Evolutionary conservation across 805 yeast species (phyloP).

Genomic region (Pichia sporocuriosa): DNA sequence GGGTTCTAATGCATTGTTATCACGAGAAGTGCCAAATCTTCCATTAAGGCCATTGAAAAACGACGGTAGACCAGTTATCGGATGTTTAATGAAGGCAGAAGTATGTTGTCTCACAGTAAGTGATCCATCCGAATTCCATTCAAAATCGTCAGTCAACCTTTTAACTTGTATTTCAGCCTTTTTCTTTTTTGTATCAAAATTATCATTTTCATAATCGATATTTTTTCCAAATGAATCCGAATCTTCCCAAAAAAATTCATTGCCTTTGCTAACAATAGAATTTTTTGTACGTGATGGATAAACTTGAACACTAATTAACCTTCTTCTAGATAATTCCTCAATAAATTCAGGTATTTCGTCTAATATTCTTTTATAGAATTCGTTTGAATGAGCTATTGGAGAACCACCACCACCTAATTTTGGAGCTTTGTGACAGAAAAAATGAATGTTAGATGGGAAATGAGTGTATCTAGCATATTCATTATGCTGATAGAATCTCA

Average conservation of each 20-base stretch:
- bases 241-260: slow-evolving; percentile 5
- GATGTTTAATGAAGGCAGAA: slow-evolving; percentile 2
- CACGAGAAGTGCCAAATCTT: slow-evolving; percentile 1
- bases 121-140: slow-evolving; percentile 2
- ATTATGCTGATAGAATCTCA: slow-evolving; percentile 4
- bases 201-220: neutral
- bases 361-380: neutral
- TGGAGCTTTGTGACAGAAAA: neutral
- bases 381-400: slow-evolving; percentile 3
- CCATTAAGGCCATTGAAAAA: slow-evolving; percentile 5
- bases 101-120: slow-evolving; percentile 2
- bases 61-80: neutral
- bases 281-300: slow-evolving; percentile 1
- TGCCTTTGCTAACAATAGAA: neutral
- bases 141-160: slow-evolving; percentile 1
- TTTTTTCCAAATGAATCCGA: slow-evolving; percentile 1
- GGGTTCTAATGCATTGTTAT: neutral
- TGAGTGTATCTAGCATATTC: slow-evolving; percentile 4
- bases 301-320: slow-evolving; percentile 2
- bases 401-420: slow-evolving; percentile 1
- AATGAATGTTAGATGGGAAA: slow-evolving; percentile 3
- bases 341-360: slow-evolving; percentile 4
- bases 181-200: neutral
- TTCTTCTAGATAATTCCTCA: neutral
- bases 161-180: slow-evolving; percentile 1